Conservation (phyloP, 202 grass and related monocot species). For the Brachypodium distachyon region DNA sequence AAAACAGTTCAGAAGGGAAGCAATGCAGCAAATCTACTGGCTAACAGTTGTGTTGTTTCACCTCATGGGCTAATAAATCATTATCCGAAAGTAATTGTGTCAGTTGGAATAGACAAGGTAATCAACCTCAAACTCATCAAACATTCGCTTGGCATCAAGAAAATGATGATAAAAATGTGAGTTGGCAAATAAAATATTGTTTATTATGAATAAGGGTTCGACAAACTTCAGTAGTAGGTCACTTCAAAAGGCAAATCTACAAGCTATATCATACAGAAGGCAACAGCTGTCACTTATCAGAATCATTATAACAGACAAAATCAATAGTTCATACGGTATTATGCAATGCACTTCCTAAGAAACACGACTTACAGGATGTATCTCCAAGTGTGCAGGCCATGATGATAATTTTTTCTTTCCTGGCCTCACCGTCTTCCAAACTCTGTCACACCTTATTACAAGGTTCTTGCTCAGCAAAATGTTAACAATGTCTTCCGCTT, state of each 20-base stretch:
- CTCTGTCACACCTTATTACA: conserved; percentile 81
- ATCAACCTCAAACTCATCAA: neutral
- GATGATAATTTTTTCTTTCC: conserved; percentile 98
- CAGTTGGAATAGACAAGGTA: neutral
- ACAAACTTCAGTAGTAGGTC: neutral
- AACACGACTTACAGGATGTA: conserved; percentile 57
- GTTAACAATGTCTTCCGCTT: conserved; percentile 77
- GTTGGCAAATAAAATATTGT: neutral
- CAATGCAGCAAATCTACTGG: neutral
- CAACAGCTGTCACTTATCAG: neutral
- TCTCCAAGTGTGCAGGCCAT: conserved; percentile 96
- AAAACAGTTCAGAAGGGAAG: neutral
- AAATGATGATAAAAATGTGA: neutral
- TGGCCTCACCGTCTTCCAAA: conserved; percentile 90
- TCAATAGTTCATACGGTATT: neutral
- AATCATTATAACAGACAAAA: neutral
- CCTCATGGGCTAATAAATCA: neutral
- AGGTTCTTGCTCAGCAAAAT: conserved; percentile 74
- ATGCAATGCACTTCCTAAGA: neutral
- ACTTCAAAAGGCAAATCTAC: neutral
- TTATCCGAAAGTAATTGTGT: neutral
- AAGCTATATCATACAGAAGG: neutral
- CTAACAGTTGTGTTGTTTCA: neutral
- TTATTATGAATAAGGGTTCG: neutral
- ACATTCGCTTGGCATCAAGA: neutral